These are phyloP conservation scores for Neurospora sp. DNA, from an alignment of 495 filamentous ascomycete genomes.

Conservation along the genomic window DNA sequence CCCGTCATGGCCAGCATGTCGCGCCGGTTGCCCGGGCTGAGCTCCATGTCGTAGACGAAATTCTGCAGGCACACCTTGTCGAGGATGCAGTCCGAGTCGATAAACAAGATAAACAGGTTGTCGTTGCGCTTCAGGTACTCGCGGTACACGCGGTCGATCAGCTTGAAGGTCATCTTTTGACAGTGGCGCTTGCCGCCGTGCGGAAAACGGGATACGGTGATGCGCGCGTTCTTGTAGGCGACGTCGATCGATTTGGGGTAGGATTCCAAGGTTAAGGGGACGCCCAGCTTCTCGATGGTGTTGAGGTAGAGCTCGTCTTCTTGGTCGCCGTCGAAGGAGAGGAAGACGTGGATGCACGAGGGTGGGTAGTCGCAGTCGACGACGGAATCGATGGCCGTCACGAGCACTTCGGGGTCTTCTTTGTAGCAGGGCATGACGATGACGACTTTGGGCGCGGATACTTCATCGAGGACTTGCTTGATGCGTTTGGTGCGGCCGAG, in stretches of 20 bases:
- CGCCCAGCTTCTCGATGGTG: conserved; percentile 79
- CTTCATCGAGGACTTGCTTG: conserved; percentile 75
- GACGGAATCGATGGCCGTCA: conserved; percentile 84
- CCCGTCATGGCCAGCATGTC: conserved; percentile 99
- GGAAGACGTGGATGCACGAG: conserved; percentile 88
- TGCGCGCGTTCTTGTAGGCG: conserved; percentile 65
- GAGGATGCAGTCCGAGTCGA: conserved; percentile 96
- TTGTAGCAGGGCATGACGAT: conserved; percentile 98
- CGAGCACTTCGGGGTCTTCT: conserved; percentile 74
- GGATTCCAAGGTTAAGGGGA: conserved; percentile 62
- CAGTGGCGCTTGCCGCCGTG: conserved; percentile 92
- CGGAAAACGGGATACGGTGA: conserved; percentile 87
- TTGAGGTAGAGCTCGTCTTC: conserved; percentile 84
- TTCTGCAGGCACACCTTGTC: conserved; percentile 92
- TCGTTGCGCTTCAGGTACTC: conserved; percentile 84
- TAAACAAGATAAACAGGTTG: conserved; percentile 92
- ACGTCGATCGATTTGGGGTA: conserved; percentile 92
- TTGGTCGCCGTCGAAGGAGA: conserved; percentile 87
- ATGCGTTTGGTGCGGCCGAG: conserved; percentile 73
- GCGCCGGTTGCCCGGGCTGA: conserved; percentile 84
- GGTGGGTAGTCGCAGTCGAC: conserved; percentile 93
- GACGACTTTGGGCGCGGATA: conserved; percentile 84
- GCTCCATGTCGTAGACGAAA: conserved; percentile 98
- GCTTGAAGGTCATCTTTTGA: conserved; percentile 87
- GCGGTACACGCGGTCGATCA: conserved; percentile 88